Evolutionary conservation across 2,329 filamentous ascomycete genomes (phyloP), one percentile per base, ranked within the genome.

Genomic region (Neospermospora avenae): DNA sequence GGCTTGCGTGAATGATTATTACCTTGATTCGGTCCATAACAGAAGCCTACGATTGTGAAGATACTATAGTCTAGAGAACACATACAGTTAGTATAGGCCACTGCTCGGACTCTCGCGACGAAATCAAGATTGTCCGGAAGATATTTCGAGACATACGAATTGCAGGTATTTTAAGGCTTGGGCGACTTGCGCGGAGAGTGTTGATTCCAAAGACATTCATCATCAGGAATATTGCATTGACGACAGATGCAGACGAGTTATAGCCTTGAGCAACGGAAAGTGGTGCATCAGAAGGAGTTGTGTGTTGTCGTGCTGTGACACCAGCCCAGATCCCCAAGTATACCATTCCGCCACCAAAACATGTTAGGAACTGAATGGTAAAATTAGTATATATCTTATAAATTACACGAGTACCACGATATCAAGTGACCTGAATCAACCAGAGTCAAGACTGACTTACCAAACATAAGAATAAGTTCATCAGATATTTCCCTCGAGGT

Each of bases 401-500:
- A n/a, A n/a, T n/a, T n/a, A n/a, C n/a, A n/a, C n/a, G n/a, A n/a
- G n/a, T n/a, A n/a, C n/a, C n/a, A n/a, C n/a, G n/a, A n/a, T n/a
- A n/a, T n/a, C n/a, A n/a, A n/a, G n/a, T n/a, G n/a, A n/a, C n/a
- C n/a, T n/a, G n/a, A n/a, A n/a, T n/a, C n/a, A n/a, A n/a, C n/a
- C n/a, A n/a, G n/a, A n/a, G n/a, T n/a, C n/a, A n/a, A n/a, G n/a
- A n/a, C 4, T 4, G 20, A 58, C 65, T 58, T 42, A 67, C 65
- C 46, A 63, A 24, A 48, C 60, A 62, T 11, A 68, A 16, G 42
- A 60, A 49, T 46, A 68, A 56, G 44, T 82, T 89, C 72, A 90
- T 87, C 6, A 90, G 72, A 68, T 88, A 90, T 67, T 90, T 91
- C 16, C 86, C 87, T 39, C 88, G 78, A 0, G 88, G 88, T 72